Evolutionary conservation across 495 filamentous ascomycete genomes (phyloP).

Genomic region (Podospora pseudopauciseta): DNA sequence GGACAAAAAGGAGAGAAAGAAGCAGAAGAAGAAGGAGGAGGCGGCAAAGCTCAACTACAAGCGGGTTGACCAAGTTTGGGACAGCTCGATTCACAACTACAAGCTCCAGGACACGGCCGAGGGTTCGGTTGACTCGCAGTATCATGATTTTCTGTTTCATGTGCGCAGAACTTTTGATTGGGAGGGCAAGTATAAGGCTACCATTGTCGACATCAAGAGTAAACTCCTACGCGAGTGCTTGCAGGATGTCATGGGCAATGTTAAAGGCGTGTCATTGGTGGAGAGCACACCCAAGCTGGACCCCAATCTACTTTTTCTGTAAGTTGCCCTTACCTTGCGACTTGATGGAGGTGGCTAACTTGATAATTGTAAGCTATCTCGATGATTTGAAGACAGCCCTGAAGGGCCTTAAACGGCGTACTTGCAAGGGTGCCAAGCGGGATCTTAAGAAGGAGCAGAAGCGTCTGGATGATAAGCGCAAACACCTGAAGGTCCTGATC

Average conservation of each 20-base stretch:
- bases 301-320: slow-evolving; percentile 83
- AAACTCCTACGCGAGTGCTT: slow-evolving; percentile 71
- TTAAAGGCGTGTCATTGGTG: slow-evolving; percentile 74
- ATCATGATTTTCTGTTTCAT: slow-evolving; percentile 82
- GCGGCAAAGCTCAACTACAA: slow-evolving; percentile 72
- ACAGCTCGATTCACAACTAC: slow-evolving; percentile 75
- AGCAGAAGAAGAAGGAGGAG: slow-evolving; percentile 43
- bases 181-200: slow-evolving; percentile 80
- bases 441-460: slow-evolving; percentile 59
- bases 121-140: slow-evolving; percentile 66
- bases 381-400: slow-evolving; percentile 58
- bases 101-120: slow-evolving; percentile 78
- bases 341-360: background rate
- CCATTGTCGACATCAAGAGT: slow-evolving; percentile 81
- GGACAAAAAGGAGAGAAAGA: slow-evolving; percentile 39
- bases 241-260: slow-evolving; percentile 70
- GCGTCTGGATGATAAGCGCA: slow-evolving; percentile 60
- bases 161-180: slow-evolving; percentile 82
- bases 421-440: slow-evolving; percentile 51
- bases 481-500: slow-evolving; percentile 73
- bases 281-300: slow-evolving; percentile 76
- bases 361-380: slow-evolving; percentile 50
- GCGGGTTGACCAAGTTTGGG: slow-evolving; percentile 82
- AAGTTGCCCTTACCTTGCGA: slow-evolving; percentile 15
- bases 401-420: slow-evolving; percentile 60